Evolutionary conservation across 192 early-diverging fungal species (phyloP), one percentile per base, ranked within the genome.

Genomic region (Coemansia sp.): DNA sequence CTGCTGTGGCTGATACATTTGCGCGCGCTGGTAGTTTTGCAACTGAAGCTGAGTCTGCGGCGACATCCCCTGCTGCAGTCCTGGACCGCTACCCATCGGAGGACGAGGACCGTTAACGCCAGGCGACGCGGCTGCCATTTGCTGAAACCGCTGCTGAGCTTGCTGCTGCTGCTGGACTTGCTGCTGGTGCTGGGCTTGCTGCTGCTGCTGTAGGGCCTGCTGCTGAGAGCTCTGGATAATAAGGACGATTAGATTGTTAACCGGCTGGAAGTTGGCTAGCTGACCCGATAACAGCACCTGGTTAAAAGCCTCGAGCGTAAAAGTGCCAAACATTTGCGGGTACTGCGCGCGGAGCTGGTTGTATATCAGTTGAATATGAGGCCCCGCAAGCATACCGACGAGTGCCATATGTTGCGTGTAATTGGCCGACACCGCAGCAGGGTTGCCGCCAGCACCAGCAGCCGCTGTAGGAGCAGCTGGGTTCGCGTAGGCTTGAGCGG

Each of bases 291-390:
- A 8, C 35, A 80, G 67, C 24, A 52, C 24, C 66, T 75, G 78
- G 13, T 37, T 32, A 43, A 80, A 80, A 29, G 68, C 59, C 12
- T 72, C 73, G 1, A 69, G 27, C 8, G 65, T 29, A 22, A 79
- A 37, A n/a, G 39, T 32, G 38, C 70, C 71, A 61, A 74, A 79
- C 34, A 62, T 20, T 29, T 71, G 69, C 27, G 73, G 69, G 16
- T 52, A 1, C 40, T 74, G 72, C 50, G 62, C 12, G 37, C 68
- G 68, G 1, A 71, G 59, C 39, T 74, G 72, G n/a, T n/a, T 29
- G n/a, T 68, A 38, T 34, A 74, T 40, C 2, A 71, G 11, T 66
- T 74, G 72, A 0, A 74, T 20, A 32, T 75, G 69, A 16, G 58
- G 65, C 29, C 59, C 43, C 0, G 45, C 43, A 35, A 80, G 18